phyloP scores from a whole-genome alignment of 2,329 filamentous ascomycete genomes.

The Alternaria novae-zelandiae region DNA sequence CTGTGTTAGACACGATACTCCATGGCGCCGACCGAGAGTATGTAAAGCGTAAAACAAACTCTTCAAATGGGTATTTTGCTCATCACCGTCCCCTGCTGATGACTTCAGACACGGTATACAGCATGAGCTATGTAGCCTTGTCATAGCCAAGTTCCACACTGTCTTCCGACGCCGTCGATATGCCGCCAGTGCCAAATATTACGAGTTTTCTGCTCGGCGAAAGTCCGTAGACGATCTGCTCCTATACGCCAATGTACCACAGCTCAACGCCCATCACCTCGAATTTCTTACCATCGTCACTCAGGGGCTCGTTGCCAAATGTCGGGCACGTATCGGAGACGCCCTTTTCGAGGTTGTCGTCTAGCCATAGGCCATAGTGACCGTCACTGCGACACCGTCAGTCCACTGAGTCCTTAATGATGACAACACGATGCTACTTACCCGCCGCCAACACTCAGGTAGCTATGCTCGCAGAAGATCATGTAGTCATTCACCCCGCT shows the following conservation, averaged over 20 bases:
- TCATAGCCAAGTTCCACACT: not conserved
- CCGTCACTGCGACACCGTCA: slow-evolving; percentile 64
- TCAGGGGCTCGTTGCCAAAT: slow-evolving; percentile 92
- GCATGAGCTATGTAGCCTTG: not conserved
- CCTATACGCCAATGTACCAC: slow-evolving; percentile 77
- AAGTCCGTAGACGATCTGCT: not conserved
- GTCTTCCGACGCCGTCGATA: not conserved
- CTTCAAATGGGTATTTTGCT: not conserved
- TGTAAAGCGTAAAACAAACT: not conserved
- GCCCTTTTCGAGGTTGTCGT: slow-evolving; percentile 82
- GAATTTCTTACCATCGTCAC: slow-evolving; percentile 92
- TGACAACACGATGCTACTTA: slow-evolving; percentile 41
- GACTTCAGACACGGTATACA: not conserved
- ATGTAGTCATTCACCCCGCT: slow-evolving; percentile 96
- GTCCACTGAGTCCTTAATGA: not conserved
- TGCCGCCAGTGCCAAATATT: not conserved
- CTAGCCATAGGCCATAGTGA: slow-evolving; percentile 91
- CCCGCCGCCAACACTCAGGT: slow-evolving; percentile 84
- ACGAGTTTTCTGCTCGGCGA: not conserved
- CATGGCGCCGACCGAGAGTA: not conserved
- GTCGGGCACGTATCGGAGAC: slow-evolving; percentile 85
- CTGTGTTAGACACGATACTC: not conserved
- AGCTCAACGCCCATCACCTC: slow-evolving; percentile 89
- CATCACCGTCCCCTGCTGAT: not conserved
- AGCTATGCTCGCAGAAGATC: slow-evolving; percentile 88